Evolutionary conservation across 176 grass and related monocot genomes (phyloP).

Genomic region (Lolium rigidum): DNA sequence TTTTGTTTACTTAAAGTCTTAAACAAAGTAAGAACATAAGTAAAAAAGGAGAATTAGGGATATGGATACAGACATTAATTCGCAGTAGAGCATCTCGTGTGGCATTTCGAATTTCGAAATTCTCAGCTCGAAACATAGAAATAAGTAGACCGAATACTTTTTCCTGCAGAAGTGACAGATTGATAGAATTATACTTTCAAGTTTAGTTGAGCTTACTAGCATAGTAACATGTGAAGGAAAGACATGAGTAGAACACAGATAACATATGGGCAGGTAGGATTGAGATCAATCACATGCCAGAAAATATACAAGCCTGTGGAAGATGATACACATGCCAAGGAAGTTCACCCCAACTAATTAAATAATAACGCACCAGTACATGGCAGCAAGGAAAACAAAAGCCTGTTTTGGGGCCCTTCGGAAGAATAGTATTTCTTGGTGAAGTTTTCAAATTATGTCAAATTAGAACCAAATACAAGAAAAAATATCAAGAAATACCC

Average conservation of each 20-base stretch:
- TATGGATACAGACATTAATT: constrained; percentile 66
- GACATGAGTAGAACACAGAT: neutral
- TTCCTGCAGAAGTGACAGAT: constrained; percentile 57
- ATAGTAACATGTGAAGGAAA: constrained; percentile 8
- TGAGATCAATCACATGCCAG: neutral
- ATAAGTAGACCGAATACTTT: constrained; percentile 64
- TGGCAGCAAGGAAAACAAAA: neutral
- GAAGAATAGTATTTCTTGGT: neutral
- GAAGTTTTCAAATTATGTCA: neutral
- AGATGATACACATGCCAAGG: neutral
- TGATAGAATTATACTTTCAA: constrained; percentile 19
- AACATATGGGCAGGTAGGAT: neutral
- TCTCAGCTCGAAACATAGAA: constrained; percentile 72
- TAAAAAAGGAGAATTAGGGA: constrained; percentile 20
- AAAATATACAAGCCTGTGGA: constrained; percentile 19
- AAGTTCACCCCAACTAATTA: constrained; percentile 15
- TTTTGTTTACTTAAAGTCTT: neutral
- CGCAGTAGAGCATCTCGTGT: constrained; percentile 68
- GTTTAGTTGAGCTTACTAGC: constrained; percentile 30
- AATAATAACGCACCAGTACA: neutral
- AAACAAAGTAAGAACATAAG: constrained; percentile 1
- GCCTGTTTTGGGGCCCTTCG: neutral
- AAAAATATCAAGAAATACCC: neutral
- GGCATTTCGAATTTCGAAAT: constrained; percentile 73
- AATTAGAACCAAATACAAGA: neutral